Base-by-base conservation (phyloP, 495 filamentous ascomycete species). In the Amphirosellinia nigrospora region DNA sequence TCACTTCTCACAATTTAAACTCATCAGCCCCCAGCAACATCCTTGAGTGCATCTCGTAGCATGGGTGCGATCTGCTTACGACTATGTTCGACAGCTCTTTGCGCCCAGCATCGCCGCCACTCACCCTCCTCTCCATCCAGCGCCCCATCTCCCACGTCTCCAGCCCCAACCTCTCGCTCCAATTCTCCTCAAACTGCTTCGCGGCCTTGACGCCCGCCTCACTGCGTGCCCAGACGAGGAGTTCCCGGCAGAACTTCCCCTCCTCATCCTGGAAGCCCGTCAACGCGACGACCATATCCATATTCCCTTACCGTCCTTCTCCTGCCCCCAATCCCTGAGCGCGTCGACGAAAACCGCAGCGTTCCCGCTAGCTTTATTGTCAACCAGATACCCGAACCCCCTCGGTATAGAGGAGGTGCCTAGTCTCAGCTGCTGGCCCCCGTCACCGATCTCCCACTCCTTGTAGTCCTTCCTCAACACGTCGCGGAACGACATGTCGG, bases 391-490 rank as follows among this genome's bases (percentile, higher is more conserved):
- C 0, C 79, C 77, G 10, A 98, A 80, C 0, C 89, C 84, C 72
- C 90, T 90, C 34, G 94, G 89, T 5, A 92, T 84, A 13, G 88
- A 88, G 56, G 90, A 91, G 56, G 97, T 91, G 1, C 96, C 96
- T 10, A 99, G 79, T 23, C 81, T 85, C 36, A 87, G 69, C 7
- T 66, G 75, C 1, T 74, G 79, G 73, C 93, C 94, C 5, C 74
- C 80, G 94, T 74, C 79, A 73, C n/a, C n/a, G n/a, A 94, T 93
- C 5, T 74, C 80, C 94, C 94, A 99, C 67, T 91, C 86, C 81
- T 99, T 99, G 80, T 96, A 99, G 79, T 99, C 96, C 72, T 96
- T 94, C 67, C 90, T 86, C 58, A 98, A 77, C 19, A 97, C 86
- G 70, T 98, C 96, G 3, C 87, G 78, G 68, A 96, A 76, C 3